phyloP scores from a whole-genome alignment of 202 grass and related monocot species.

The Saccharum hybrid region DNA sequence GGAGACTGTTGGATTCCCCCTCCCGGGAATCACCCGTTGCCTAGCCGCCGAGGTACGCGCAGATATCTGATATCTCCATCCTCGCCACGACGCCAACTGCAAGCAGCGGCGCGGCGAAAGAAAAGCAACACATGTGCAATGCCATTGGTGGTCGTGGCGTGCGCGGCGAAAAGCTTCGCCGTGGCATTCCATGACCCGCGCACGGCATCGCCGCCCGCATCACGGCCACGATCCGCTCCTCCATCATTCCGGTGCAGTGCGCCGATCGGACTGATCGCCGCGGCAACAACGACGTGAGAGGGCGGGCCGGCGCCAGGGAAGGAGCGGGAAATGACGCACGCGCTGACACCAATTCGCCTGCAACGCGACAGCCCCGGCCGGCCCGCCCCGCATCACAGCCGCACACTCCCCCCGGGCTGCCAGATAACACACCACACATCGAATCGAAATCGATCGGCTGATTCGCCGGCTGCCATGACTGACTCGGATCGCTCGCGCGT shows the following conservation, averaged over 20 bases:
- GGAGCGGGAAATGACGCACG: constrained; percentile 57
- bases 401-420: neutral
- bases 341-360: constrained; percentile 61
- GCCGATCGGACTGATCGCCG: constrained; percentile 11
- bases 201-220: constrained; percentile 12
- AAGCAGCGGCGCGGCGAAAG: neutral
- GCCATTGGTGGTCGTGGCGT: neutral
- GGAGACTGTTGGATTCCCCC: neutral
- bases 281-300: constrained; percentile 35
- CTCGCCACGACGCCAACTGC: neutral
- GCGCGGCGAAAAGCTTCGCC: neutral
- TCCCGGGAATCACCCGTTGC: neutral
- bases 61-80: neutral
- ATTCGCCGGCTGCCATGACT: neutral
- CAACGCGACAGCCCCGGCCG: constrained; percentile 35
- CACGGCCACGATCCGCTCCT: neutral
- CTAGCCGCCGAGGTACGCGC: neutral
- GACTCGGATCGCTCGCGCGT: neutral
- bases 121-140: neutral
- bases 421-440: neutral
- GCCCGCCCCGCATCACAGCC: constrained; percentile 30
- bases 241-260: neutral
- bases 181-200: neutral
- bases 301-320: neutral
- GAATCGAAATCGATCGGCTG: neutral